These are phyloP conservation scores for Rhododendron kiyosumense DNA, from an alignment of 148 eudicot genomes.

Conservation along the genomic window DNA sequence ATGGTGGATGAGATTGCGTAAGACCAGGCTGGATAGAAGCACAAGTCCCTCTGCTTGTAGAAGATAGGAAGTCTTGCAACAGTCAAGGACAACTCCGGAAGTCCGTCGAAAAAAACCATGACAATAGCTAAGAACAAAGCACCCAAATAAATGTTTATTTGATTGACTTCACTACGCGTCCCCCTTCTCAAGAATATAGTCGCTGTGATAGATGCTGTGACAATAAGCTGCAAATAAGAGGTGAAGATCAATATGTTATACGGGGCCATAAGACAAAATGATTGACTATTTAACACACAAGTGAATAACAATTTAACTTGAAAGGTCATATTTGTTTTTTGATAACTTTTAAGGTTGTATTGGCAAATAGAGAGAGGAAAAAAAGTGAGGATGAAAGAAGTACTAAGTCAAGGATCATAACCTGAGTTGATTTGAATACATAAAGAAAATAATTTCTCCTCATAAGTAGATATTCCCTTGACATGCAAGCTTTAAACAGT, in stretches of 20 bases:
- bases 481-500: constrained; percentile 65
- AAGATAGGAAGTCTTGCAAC: constrained; percentile 63
- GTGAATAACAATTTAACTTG: not conserved
- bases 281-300: not conserved
- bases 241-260: not conserved
- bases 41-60: constrained; percentile 85
- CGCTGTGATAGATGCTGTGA: constrained; percentile 51
- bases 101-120: constrained; percentile 58
- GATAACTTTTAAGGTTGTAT: not conserved
- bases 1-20: too few species aligned
- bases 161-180: constrained; percentile 39
- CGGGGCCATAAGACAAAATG: not conserved
- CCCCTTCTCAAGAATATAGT: constrained; percentile 58
- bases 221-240: constrained; percentile 43
- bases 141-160: constrained; percentile 58
- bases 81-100: constrained; percentile 69
- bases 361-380: not conserved
- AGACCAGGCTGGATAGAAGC: too few species aligned
- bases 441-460: constrained; percentile 66
- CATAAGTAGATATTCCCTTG: constrained; percentile 75
- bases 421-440: constrained; percentile 65
- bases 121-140: constrained; percentile 57
- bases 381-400: too few species aligned
- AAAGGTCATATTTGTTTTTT: not conserved
- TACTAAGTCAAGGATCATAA: constrained; percentile 5